Base-by-base conservation (phyloP, 495 filamentous ascomycete genomes). In the Penicillium tannophilum region DNA sequence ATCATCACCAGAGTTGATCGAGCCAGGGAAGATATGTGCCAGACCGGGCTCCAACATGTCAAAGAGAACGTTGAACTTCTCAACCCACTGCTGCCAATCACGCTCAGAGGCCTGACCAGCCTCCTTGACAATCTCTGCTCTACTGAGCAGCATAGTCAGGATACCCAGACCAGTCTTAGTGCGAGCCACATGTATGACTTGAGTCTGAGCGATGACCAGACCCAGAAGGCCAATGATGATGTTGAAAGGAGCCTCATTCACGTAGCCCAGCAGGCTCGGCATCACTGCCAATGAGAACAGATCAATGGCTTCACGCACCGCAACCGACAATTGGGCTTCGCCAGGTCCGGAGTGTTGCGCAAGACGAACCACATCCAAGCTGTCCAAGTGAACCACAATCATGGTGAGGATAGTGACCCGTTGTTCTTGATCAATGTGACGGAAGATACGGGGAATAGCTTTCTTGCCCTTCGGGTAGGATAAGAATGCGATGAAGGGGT, bases 381-480 rank as follows among this genome's bases (percentile, higher is more conserved):
- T 82, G 67, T 97, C 95, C 53, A 99, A 84, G 67, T 98, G 90
- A n/a, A 97, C 84, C 49, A 96, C 83, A 63, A 98, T 94, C 80
- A 98, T 92, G 6, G 95, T 98, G 33, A 98, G 82, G 51, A 97
- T 89, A 6, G 91, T 97, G 17, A 94, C 88, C 17, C 93, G 91
- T 70, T 99, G 93, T 66, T 97, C 90, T 42, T 90, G 86, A 56
- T 89, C 89, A 52, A 97, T 90, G 66, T 97, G 92, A 39, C 92
- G 89, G 84, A 97, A 97, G 50, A 99, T 88, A 52, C 94, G 90
- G 23, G 90, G 90, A 63, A 99, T 90, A 1, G 90, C 90, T 71
- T 94, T 95, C 79, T 97, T 99, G 65, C 94, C 95, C 77, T 99
- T 99, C 49, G 84, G 84, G 69, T 92, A 96, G 6, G 92, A 93